Evolutionary conservation across 2,329 filamentous ascomycete species (phyloP).

Genomic region (Arachnomyces sp.): DNA sequence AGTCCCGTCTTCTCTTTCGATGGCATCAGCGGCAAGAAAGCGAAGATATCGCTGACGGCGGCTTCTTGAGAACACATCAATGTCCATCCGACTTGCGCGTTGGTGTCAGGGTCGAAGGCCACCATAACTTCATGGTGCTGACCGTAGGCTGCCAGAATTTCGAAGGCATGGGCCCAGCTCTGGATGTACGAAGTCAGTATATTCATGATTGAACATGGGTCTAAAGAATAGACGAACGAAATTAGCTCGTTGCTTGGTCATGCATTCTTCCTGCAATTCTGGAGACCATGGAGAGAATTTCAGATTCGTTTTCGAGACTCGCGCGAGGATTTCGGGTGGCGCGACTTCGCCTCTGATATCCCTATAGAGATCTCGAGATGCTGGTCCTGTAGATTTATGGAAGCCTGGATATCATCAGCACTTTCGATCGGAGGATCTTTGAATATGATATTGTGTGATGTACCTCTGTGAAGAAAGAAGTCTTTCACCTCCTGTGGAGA

Average conservation of each 20-base stretch:
- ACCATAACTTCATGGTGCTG: conserved; percentile 37
- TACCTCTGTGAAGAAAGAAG: conserved; percentile 38
- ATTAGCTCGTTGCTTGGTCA: conserved; percentile 9
- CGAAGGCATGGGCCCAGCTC: conserved; percentile 37
- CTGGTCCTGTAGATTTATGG: conserved; percentile 18
- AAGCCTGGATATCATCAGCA: too few species aligned
- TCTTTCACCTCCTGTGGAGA: conserved; percentile 26
- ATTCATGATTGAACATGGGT: too few species aligned
- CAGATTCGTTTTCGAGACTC: conserved; percentile 18
- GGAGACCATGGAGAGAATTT: conserved; percentile 10
- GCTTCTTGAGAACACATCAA: conserved; percentile 34
- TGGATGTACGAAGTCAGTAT: conserved; percentile 13
- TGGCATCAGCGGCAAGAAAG: conserved; percentile 34
- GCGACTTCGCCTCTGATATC: conserved; percentile 30
- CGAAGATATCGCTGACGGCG: conserved; percentile 29
- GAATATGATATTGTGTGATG: too few species aligned
- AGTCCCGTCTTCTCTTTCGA: conserved; percentile 36
- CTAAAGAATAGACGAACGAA: too few species aligned
- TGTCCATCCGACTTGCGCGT: conserved; percentile 39
- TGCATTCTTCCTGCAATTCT: conserved; percentile 11
- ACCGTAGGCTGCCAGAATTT: conserved; percentile 25
- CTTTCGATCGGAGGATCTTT: too few species aligned
- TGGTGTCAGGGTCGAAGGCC: conserved; percentile 28
- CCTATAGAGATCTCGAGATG: conserved; percentile 34
- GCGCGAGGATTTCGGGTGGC: conserved; percentile 27